Conservation (phyloP, 192 early-diverging fungal genomes). For the Dispira simplex region DNA sequence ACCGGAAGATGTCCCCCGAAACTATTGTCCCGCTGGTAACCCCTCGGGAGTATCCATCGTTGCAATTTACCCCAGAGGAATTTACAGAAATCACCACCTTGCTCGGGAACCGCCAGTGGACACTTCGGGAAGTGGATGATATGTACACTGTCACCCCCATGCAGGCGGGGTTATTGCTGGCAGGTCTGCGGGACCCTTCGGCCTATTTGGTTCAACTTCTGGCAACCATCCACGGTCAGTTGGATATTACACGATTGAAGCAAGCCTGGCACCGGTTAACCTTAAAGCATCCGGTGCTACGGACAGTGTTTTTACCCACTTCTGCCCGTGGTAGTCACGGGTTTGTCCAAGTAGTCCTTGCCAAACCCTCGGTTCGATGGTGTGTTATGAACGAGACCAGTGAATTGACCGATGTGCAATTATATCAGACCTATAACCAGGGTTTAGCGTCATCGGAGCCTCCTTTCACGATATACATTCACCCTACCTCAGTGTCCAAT, state of each 20-base stretch:
- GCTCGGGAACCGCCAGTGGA: neutral
- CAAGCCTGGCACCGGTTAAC: neutral
- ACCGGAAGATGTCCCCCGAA: neutral
- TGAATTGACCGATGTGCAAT: neutral
- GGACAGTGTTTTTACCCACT: slow-evolving; percentile 4
- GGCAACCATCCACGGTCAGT: neutral
- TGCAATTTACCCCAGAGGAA: neutral
- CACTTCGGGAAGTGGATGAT: neutral
- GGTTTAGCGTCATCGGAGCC: neutral
- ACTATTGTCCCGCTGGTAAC: neutral
- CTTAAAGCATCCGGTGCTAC: neutral
- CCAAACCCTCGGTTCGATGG: neutral
- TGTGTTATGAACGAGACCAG: neutral
- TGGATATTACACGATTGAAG: neutral
- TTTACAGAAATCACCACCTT: neutral
- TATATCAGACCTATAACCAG: too few relatives aligned
- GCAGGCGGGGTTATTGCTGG: neutral
- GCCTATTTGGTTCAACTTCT: slow-evolving; percentile 4
- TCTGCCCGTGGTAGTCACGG: neutral
- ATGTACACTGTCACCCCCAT: neutral
- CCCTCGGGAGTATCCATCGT: neutral
- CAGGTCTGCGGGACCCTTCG: neutral
- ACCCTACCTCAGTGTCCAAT: neutral
- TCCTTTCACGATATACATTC: neutral
- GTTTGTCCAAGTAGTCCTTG: slow-evolving; percentile 5